Conservation (phyloP, 2,329 filamentous ascomycete species). For the Pseudomassariella vexata region DNA sequence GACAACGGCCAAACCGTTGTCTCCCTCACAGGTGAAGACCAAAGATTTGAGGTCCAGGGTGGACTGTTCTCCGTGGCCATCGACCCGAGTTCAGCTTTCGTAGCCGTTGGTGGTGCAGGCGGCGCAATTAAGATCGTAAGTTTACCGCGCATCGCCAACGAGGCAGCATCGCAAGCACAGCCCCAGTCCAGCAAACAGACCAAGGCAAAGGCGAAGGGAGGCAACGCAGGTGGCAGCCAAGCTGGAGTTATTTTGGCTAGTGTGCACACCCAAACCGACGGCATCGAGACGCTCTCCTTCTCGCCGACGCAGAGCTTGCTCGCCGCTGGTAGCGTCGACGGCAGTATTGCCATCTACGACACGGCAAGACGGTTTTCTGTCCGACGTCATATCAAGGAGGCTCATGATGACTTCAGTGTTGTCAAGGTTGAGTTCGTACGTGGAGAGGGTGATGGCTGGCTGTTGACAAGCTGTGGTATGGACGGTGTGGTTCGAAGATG, state of each 20-base stretch:
- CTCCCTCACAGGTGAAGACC: conserved; percentile 71
- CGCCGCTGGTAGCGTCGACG: conserved; percentile 64
- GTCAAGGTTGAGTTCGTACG: conserved; percentile 88
- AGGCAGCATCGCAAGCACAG: conserved; percentile 15
- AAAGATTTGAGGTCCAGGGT: conserved; percentile 87
- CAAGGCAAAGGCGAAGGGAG: conserved; percentile 31
- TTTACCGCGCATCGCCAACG: conserved; percentile 57
- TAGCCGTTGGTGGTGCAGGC: conserved; percentile 81
- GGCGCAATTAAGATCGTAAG: conserved; percentile 82
- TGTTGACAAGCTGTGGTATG: conserved; percentile 84
- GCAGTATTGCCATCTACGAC: conserved; percentile 81
- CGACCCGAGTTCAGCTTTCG: conserved; percentile 71
- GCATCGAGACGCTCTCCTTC: conserved; percentile 24
- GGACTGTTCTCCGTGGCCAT: conserved; percentile 85
- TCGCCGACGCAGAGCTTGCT: conserved; percentile 47
- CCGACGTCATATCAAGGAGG: conserved; percentile 73
- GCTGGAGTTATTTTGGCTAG: conserved; percentile 68
- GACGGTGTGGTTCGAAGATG: conserved; percentile 87
- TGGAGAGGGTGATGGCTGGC: conserved; percentile 46
- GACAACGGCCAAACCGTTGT: conserved; percentile 63
- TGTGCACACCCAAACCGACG: conserved; percentile 64
- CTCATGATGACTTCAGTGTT: conserved; percentile 82
- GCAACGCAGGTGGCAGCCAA: conserved; percentile 32
- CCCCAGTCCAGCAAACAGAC: conserved; percentile 19
- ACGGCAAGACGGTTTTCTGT: conserved; percentile 79